Base-by-base conservation (phyloP, 768 basidiomycete genomes). In the Suillus luteus region DNA sequence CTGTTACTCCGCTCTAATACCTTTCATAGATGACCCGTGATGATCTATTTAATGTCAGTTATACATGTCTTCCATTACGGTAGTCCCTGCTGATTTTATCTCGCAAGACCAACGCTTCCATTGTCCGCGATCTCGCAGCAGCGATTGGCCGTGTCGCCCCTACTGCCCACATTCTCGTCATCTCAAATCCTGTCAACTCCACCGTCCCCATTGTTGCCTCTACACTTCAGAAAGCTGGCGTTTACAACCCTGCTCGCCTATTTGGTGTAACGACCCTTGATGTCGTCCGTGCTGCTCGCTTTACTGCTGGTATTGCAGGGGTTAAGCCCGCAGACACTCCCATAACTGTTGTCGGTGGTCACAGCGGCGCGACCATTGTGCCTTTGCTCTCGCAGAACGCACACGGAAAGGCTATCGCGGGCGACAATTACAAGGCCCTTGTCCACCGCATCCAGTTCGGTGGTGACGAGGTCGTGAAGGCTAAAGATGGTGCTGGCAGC, bases 191-290 rank as follows among this genome's bases (percentile, higher is more conserved):
- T 61, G 96, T 97, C 83, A 95, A 93, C 84, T 93, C 91, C 59
- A 98, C 97, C 66, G 97, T 99, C 64, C 96, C 97, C 71, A 97
- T 99, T 71, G 95, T 97, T 69, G 95, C 95, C 52, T 85, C 88
- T 69, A 91, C 92, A 64, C 89, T 97, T 76, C 86, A 92, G 80
- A 92, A 95, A 77, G 91, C 91, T 14, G 95, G 95, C 65, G 92
- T 92, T 64, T 98, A 91, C 81, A 87, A 99, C 82, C 93, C 95
- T 62, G 80, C 81, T 64, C 91, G 85, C 69, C 77, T 99, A 71
- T 99, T 97, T 77, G 97, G 96, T 85, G 91, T 99, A 66, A 98
- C 96, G 74, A 95, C 96, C 73, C 93, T 99, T 73, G 96, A 99
- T 73, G 95, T 99, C 71, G 96, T 99, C 78, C 94, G 96, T 70